A percentile compares a stretch with the other conserved stretches of the same genome.
phyloP scores from a whole-genome alignment of 768 basidiomycete species.

The Piloderma croceum region DNA sequence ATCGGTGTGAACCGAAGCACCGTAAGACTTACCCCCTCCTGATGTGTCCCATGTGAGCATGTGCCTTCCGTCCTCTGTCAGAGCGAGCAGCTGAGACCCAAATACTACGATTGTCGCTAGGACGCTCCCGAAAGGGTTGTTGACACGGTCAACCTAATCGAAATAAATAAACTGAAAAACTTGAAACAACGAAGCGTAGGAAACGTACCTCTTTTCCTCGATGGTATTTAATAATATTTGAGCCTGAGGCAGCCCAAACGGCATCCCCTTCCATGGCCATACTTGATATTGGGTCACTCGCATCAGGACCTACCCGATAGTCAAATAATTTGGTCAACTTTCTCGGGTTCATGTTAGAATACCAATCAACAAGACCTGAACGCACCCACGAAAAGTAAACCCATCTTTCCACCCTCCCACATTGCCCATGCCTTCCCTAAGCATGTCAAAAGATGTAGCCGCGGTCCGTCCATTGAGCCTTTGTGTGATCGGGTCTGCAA shows the following conservation, averaged over 20 bases:
- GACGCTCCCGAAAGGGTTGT: conserved; percentile 57
- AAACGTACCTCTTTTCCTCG: conserved; percentile 78
- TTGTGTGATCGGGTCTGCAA: conserved; percentile 82
- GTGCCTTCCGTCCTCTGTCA: conserved; percentile 72
- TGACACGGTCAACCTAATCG: conserved; percentile 48
- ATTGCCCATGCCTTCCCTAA: conserved; percentile 88
- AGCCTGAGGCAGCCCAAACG: conserved; percentile 75
- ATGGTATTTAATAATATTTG: conserved; percentile 66
- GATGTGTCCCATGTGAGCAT: conserved; percentile 75
- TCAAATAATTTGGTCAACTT: too few relatives aligned
- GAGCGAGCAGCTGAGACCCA: conserved; percentile 71
- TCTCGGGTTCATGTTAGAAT: background rate
- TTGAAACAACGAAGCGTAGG: background rate
- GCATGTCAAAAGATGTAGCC: conserved; percentile 80
- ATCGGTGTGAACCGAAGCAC: conserved; percentile 10
- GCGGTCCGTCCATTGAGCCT: conserved; percentile 78
- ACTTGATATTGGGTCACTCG: conserved; percentile 62
- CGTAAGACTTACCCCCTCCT: conserved; percentile 43
- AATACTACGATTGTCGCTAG: conserved; percentile 71
- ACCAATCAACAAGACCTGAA: too few relatives aligned
- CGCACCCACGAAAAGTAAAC: conserved; percentile 88
- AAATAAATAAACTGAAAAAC: conserved; percentile 7
- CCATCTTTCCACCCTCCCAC: conserved; percentile 95
- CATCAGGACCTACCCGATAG: conserved; percentile 66
- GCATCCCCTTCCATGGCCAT: conserved; percentile 81